phyloP scores from a whole-genome alignment of 2,329 filamentous ascomycete genomes.

The Arthrinium phaeospermum region DNA sequence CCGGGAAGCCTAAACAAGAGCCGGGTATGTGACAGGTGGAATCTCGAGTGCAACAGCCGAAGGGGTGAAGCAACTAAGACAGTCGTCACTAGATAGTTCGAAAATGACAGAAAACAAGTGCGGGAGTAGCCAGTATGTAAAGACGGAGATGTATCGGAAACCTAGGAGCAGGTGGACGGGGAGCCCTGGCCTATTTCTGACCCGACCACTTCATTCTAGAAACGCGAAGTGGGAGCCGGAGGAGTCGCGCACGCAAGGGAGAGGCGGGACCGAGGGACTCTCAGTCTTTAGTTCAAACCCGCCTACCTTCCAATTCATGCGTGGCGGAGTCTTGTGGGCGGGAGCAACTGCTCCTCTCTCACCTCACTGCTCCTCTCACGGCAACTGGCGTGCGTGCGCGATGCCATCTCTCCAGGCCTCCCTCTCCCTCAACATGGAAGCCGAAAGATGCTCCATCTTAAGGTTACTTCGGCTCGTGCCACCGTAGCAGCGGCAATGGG shows the following conservation, averaged over 20 bases:
- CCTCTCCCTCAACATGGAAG: neutral
- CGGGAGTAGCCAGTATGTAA: neutral
- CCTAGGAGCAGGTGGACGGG: neutral
- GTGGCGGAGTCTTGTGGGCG: neutral
- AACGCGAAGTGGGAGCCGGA: neutral
- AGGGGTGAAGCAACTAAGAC: neutral
- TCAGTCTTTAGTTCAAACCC: neutral
- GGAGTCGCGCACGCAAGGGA: neutral
- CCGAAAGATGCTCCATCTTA: neutral
- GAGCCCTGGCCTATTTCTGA: slow-evolving; percentile 7
- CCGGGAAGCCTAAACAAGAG: neutral
- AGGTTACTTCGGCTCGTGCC: neutral
- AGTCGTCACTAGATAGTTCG: neutral
- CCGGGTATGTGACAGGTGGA: neutral
- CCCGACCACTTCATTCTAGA: slow-evolving; percentile 5
- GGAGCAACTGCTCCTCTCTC: neutral
- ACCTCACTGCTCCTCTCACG: neutral
- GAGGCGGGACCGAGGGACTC: too few relatives aligned
- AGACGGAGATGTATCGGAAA: slow-evolving; percentile 4
- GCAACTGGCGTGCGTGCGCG: neutral
- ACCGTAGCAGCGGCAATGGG: neutral
- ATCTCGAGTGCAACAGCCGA: neutral
- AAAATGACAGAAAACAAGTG: neutral
- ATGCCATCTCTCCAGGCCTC: neutral
- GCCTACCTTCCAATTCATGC: neutral